Base-by-base conservation (phyloP, 176 grass and related monocot genomes). In the Aegilops longissima region DNA sequence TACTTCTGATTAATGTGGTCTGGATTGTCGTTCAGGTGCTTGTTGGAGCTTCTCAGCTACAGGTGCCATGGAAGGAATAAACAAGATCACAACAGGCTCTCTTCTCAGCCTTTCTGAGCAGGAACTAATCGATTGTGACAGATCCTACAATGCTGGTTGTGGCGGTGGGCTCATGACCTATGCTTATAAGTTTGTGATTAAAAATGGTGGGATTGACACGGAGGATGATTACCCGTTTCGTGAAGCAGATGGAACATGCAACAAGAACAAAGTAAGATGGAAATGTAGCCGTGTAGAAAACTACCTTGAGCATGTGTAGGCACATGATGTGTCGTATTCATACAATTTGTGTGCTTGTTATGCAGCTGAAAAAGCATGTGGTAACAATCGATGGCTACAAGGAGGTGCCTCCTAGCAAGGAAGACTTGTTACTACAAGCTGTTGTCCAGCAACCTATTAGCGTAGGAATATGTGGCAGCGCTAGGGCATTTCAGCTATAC, bases 41-140 rank as follows among this genome's bases (percentile, higher is more conserved):
- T 98, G 96, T 82, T 98, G 96, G 96, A 92, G 93, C 65, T 98
- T 98, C 86, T 96, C 93, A 5, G 93, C 96, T 36, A 96, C 93
- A 86, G 96, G 93, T 78, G 93, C 96, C 61, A 96, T 98, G 17
- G 96, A 98, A 88, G 96, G 96, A 82, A 98, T 98, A 87, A 98
- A 98, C 68, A 94, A 98, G 83, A 96, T 98, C 65, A 93, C 88
- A 21, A 91, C 90, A 0, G 92, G 93, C 29, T 90, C 93, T 63
- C 92, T 98, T 16, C 67, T 91, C 21, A 98, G 93, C 77, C 91
- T 98, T 85, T 96, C 96, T 13, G 96, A 98, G 82, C 96, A 96
- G 82, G 92, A 98, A 72, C 86, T 96, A 67, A 59, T 94, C 11
- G 96, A 98, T 84, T 98, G 96, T 80, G 96, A 96, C 70, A 88